Conservation (phyloP, 495 filamentous ascomycete genomes). For the Podospora pseudopauciseta region DNA sequence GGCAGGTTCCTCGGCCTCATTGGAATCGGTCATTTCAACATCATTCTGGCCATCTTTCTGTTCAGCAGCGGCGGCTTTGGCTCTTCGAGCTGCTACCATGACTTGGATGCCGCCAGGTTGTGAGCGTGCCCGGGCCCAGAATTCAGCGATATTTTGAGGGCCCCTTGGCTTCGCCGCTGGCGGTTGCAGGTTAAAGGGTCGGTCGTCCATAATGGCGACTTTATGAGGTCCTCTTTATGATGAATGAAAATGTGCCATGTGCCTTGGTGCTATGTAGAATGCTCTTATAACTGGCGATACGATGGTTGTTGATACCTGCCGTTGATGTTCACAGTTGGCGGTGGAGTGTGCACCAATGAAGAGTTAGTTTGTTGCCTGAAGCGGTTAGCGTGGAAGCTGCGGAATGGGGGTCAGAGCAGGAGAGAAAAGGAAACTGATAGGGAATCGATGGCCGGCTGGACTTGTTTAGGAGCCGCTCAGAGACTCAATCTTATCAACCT, state of each 20-base stretch:
- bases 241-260: no score
- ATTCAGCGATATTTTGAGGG: conserved; percentile 60
- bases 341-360: not conserved
- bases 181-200: conserved; percentile 64
- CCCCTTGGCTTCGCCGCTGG: conserved; percentile 51
- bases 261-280: no score
- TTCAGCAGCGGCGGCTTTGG: conserved; percentile 28
- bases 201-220: conserved; percentile 34
- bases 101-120: conserved; percentile 72
- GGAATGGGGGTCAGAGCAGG: not conserved
- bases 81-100: conserved; percentile 48
- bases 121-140: conserved; percentile 70
- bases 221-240: not conserved
- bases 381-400: not conserved
- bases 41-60: conserved; percentile 17
- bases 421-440: not conserved
- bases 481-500: not conserved
- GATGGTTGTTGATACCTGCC: not conserved
- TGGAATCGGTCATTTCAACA: conserved; percentile 23
- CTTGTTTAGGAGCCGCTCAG: no score
- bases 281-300: not conserved
- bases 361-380: not conserved
- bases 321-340: not conserved
- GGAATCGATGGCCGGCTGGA: no score
- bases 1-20: conserved; percentile 22